These are phyloP conservation scores for Liquidambar formosana DNA, from an alignment of 164 flowering plant genomes.

Conservation along the genomic window DNA sequence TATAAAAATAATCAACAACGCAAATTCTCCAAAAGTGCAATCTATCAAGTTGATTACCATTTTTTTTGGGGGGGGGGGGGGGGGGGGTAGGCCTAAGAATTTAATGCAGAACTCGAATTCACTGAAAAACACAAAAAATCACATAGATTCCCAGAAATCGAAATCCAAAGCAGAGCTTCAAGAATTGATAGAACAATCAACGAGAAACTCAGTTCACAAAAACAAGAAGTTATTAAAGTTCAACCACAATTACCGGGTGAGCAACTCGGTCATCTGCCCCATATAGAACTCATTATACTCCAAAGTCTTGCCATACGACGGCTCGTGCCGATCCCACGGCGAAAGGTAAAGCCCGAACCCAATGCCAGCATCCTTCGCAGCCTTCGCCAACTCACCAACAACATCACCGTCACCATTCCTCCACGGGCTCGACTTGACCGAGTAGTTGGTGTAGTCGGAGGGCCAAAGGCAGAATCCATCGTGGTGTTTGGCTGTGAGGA, in stretches of 20 bases:
- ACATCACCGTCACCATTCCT: constrained; percentile 76
- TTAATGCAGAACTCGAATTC: too few relatives aligned
- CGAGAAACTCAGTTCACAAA: too few relatives aligned
- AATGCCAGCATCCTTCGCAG: constrained; percentile 65
- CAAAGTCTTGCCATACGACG: constrained; percentile 62
- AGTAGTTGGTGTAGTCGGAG: constrained; percentile 70
- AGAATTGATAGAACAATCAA: too few relatives aligned
- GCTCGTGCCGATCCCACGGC: constrained; percentile 98
- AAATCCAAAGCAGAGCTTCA: too few relatives aligned
- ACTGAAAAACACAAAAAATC: too few relatives aligned
- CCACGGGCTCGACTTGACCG: constrained; percentile 76
- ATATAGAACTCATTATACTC: constrained; percentile 87
- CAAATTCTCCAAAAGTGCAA: too few relatives aligned
- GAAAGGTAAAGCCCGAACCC: constrained; percentile 82
- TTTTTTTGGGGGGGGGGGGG: too few relatives aligned
- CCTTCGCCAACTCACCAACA: constrained; percentile 62
- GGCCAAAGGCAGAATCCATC: constrained; percentile 99
- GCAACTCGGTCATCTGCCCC: constrained; percentile 93
- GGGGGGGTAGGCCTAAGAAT: too few relatives aligned
- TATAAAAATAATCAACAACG: too few relatives aligned
- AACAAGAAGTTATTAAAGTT: too few relatives aligned
- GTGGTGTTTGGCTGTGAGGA: constrained; percentile 91
- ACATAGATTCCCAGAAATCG: too few relatives aligned
- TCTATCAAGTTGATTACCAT: too few relatives aligned
- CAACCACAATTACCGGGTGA: constrained; percentile 56